phyloP scores from a whole-genome alignment of 371 early-diverging fungal species.

The Dinochytrium kinnereticum region DNA sequence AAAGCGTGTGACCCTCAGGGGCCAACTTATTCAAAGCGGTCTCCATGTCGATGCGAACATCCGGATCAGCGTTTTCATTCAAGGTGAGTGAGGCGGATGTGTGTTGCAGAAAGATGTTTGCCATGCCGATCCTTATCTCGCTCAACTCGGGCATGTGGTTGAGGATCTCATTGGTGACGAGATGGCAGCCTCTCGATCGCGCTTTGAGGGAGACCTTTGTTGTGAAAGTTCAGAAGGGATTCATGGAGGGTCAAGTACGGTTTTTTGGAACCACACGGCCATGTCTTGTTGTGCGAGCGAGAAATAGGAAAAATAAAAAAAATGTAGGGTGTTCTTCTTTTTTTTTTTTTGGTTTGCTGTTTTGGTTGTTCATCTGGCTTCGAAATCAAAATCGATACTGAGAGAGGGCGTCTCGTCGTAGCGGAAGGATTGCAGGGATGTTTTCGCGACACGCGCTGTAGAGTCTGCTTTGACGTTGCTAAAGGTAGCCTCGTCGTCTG shows the following conservation, averaged over 20 bases:
- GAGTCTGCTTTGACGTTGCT: neutral
- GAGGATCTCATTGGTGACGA: constrained; percentile 20
- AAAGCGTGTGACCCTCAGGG: constrained; percentile 63
- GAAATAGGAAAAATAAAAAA: too few relatives aligned
- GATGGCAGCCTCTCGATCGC: constrained; percentile 22
- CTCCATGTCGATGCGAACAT: constrained; percentile 70
- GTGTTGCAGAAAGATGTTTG: constrained; percentile 67
- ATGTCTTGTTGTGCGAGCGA: too few relatives aligned
- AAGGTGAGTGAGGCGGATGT: constrained; percentile 88
- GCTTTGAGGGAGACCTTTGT: constrained; percentile 9
- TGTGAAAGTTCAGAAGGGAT: neutral
- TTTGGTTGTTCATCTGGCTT: too few relatives aligned
- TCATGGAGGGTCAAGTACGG: neutral
- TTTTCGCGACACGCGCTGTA: too few relatives aligned
- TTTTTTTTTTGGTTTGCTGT: too few relatives aligned
- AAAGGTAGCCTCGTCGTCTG: neutral
- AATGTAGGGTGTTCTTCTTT: too few relatives aligned
- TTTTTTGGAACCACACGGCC: neutral
- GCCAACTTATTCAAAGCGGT: constrained; percentile 79
- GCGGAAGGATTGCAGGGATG: too few relatives aligned
- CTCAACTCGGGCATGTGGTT: neutral
- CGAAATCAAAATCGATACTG: neutral
- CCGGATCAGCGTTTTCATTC: constrained; percentile 73
- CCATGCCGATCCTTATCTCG: constrained; percentile 9
- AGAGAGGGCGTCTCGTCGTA: neutral